A percentile compares a stretch with the other conserved stretches of the same genome.
Conservation (phyloP, 2,329 filamentous ascomycete genomes). For the Aspergillus carbonarius region DNA sequence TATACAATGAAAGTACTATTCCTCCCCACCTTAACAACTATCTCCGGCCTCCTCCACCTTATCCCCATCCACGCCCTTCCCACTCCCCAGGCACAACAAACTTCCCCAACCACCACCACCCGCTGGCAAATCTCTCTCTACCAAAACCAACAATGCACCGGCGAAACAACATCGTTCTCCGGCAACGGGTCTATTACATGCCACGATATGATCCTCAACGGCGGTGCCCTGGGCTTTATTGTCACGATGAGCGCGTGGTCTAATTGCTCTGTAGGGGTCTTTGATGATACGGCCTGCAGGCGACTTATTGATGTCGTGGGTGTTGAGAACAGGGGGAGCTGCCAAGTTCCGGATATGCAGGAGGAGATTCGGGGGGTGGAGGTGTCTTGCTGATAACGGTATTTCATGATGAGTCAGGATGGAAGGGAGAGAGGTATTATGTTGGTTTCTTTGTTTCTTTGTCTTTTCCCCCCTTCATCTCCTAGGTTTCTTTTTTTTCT, state of each 20-base stretch:
- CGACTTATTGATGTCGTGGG: not conserved
- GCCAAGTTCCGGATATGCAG: not conserved
- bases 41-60: not conserved
- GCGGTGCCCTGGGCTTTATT: constrained; percentile 14
- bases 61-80: not conserved
- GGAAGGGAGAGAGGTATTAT: no score
- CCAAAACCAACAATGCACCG: constrained; percentile 15
- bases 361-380: not conserved
- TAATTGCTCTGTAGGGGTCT: constrained; percentile 6
- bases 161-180: constrained; percentile 10
- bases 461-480: no score
- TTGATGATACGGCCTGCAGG: constrained; percentile 4
- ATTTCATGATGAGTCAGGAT: no score
- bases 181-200: constrained; percentile 9
- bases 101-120: constrained; percentile 1
- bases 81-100: not conserved
- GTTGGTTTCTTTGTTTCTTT: no score
- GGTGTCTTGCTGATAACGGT: not conserved
- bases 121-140: constrained; percentile 14
- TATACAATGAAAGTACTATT: not conserved
- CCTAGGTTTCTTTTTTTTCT: not conserved
- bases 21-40: not conserved
- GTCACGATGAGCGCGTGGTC: not conserved
- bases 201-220: constrained; percentile 11
- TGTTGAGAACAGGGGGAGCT: not conserved